Evolutionary conservation across 208 protist species (phyloP), one percentile per base, ranked within the genome.

Genomic region (Angomonas deanei): DNA sequence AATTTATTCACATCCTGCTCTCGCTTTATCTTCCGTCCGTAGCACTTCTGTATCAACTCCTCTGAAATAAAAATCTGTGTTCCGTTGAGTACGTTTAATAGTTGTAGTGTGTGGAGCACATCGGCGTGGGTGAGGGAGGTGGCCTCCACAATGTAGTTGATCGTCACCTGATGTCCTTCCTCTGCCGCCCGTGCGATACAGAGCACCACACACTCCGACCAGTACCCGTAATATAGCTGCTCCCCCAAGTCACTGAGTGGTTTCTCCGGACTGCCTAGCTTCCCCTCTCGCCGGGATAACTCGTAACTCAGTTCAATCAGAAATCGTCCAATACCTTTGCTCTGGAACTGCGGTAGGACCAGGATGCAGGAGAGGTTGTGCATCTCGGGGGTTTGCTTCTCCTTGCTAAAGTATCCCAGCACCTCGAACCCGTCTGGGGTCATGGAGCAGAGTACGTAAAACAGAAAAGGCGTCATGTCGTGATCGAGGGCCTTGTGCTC

Each of bases 401-500:
- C 94, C 74, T 99, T 99, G 68, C 97, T 99, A 72, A 99, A 99
- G 70, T 99, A 99, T 0, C 98, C 98, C 13, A 99, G 84, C 56
- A 99, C 92, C 72, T 98, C 94, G 54, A 92, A 93, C 11, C 97
- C 97, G 49, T 90, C 70, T 10, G 89, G 68, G 74, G 99, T 91
- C 32, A 93, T 80, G 49, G 97, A 90, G 55, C 91, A 98, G 50
- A 99, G 76, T 4, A 99, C 88, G 66, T 99, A 99, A 69, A 99
- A 99, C 2, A 98, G 72, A 72, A 99, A 99, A 0, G 97, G 97
- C 21, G 99, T 98, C 36, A 99, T 98, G 72, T 99, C 98, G 74
- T 98, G 99, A 70, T 99, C 99, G 2, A 99, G 83, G 0, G 98
- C 99, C 82, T 99, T 99, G 85, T 99, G 98, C 81, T 99, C 98